phyloP scores from a whole-genome alignment of 495 filamentous ascomycete species.

The Penicillium bovifimosum region DNA sequence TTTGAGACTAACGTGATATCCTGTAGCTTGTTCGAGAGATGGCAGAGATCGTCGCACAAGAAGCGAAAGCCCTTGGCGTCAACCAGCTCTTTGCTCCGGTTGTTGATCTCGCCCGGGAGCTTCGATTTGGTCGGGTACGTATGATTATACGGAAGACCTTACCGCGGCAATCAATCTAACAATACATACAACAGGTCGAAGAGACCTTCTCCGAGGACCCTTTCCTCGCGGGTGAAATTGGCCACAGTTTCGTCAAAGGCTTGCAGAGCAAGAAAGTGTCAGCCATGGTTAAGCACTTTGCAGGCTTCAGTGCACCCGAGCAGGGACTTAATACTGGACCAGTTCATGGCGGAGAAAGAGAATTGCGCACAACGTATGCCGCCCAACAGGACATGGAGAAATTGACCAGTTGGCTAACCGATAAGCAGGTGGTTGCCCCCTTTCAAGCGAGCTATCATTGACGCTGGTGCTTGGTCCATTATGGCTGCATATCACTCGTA shows the following conservation, averaged over 20 bases:
- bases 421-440: constrained; percentile 50
- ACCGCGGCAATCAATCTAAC: not conserved
- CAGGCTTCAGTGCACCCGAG: constrained; percentile 58
- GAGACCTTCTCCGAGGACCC: constrained; percentile 64
- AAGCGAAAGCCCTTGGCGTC: constrained; percentile 56
- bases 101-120: constrained; percentile 60
- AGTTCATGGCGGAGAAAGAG: constrained; percentile 62
- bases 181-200: constrained; percentile 43
- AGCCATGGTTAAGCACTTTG: constrained; percentile 67
- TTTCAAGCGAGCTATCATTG: constrained; percentile 63
- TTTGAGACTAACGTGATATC: not conserved
- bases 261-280: constrained; percentile 58
- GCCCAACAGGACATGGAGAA: not conserved
- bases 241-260: constrained; percentile 55
- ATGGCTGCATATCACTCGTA: constrained; percentile 65
- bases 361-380: constrained; percentile 55
- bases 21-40: constrained; percentile 51
- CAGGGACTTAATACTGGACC: constrained; percentile 65
- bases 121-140: constrained; percentile 55
- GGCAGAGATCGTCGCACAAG: constrained; percentile 53
- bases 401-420: not conserved
- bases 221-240: constrained; percentile 56
- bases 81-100: constrained; percentile 67
- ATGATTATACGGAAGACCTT: too few relatives aligned
- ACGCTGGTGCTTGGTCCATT: constrained; percentile 57